Evolutionary conservation across 805 yeast genomes (phyloP).

Genomic region (Metschnikowia drakensbergensis): DNA sequence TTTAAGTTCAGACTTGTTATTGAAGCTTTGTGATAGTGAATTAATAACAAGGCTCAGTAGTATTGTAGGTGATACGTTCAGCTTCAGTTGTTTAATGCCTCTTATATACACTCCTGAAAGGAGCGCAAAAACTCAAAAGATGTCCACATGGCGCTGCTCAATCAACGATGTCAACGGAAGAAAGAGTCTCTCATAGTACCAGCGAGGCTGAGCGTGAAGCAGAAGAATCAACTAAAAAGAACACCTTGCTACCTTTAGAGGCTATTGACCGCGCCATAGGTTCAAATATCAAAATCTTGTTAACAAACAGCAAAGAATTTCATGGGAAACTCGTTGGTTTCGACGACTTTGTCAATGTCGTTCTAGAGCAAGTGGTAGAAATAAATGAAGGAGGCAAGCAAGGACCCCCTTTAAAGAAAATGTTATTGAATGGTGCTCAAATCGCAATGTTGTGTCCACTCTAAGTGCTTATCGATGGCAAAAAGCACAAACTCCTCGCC

Average conservation of each 20-base stretch:
- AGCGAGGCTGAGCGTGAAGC: neutral
- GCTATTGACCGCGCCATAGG: constrained; percentile 86
- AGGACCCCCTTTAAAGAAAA: constrained; percentile 47
- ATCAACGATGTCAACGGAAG: constrained; percentile 1
- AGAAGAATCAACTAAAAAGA: neutral
- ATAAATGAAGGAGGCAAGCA: constrained; percentile 41
- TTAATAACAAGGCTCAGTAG: neutral
- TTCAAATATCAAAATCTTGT: constrained; percentile 67
- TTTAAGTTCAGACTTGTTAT: neutral
- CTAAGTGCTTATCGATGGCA: neutral
- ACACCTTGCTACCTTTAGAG: constrained; percentile 64
- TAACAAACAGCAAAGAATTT: constrained; percentile 66
- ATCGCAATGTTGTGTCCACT: constrained; percentile 54
- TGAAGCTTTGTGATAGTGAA: neutral
- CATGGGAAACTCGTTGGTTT: constrained; percentile 88
- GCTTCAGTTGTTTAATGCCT: neutral
- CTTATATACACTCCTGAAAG: constrained; percentile 1
- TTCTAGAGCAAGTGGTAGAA: constrained; percentile 77
- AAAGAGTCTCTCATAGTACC: neutral
- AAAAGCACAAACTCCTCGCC: neutral
- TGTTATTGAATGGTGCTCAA: constrained; percentile 69
- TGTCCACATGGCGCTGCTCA: neutral
- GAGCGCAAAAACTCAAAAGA: constrained; percentile 2
- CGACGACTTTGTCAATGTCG: constrained; percentile 93
- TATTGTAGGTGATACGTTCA: neutral